Base-by-base conservation (phyloP, 441 rosid species). In the Populus hybrid region DNA sequence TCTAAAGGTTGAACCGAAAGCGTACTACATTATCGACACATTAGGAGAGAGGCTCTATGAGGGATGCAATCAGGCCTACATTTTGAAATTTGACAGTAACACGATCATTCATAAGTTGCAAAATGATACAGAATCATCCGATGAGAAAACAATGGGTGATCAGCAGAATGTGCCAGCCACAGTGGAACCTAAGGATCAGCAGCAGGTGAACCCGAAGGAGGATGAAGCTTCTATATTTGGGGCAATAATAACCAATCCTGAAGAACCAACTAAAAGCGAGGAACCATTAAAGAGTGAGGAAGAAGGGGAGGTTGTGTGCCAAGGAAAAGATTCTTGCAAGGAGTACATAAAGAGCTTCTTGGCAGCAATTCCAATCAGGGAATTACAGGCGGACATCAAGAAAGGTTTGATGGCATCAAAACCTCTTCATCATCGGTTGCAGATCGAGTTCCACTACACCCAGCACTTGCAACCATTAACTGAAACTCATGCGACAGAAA, bases 331-430 rank as follows among this genome's bases (percentile, higher is more conserved):
- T 69, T 86, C 95, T 3, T 94, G 98, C 89, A 92, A 91, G 87
- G 97, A 92, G 87, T 94, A 92, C 65, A 86, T 94, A 77, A 94
- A 91, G 91, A 92, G 89, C 83, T 94, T 94, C 81, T 89, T 94
- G 63, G 98, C 98, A 6, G 95, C 97, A 21, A 92, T 94, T 53
- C 97, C 98, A 1, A 88, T 94, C 35, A 83, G 97, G 77, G 95
- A 94, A 85, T 79, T 89, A 66, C 91, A 88, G 87, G 94, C 86
- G 2, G 98, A 94, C 82, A 85, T 89, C 78, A 92, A 88, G 90
- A 91, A 86, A 79, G 98, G 98, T 67, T 61, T 90, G 75, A 88
- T 88, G 72, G 80, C 87, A 63, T 86, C 97, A 1, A 88, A 92
- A 6, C 87, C 86, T 21, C 89, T 90, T 79, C 97, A 92, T 83